Evolutionary conservation across 345 rosid genomes (phyloP).

Genomic region (thale cress (Arabidopsis thaliana)): TAIR10.1 NC_003076.8:25020001-25020500

Average conservation of each 20-base stretch:
- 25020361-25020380: conserved; percentile 35
- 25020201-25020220: conserved; percentile 62
- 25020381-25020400: conserved; percentile 87
- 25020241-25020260: conserved; percentile 93
- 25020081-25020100: background rate
- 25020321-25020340: conserved; percentile 3
- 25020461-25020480: background rate
- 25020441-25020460: conserved; percentile 54
- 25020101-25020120: background rate
- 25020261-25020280: conserved; percentile 82
- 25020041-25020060: background rate
- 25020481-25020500: background rate
- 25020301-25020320: background rate
- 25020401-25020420: conserved; percentile 86
- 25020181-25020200: conserved; percentile 61
- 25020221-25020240: conserved; percentile 68
- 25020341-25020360: background rate
- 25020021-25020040: background rate
- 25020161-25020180: conserved; percentile 76
- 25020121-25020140: too few relatives aligned
- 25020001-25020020: background rate
- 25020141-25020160: background rate
- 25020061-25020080: background rate
- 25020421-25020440: conserved; percentile 92
- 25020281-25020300: conserved; percentile 17